Percentiles rank a stretch among this genome's conserved stretches.
phyloP scores from a whole-genome alignment of 140 eudicot species.

The Cichorium intybus region DNA sequence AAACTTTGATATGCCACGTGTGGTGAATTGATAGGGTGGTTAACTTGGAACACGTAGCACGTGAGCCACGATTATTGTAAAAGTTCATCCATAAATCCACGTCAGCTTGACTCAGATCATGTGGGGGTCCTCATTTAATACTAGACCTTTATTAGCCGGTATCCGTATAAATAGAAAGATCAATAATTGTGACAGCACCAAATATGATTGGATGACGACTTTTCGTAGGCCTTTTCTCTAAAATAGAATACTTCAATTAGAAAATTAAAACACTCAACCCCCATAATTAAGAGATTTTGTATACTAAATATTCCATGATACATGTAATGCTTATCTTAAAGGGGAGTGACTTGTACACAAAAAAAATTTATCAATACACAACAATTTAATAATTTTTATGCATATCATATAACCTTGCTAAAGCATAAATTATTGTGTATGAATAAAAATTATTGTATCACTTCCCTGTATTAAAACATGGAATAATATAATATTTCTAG shows the following conservation, averaged over 20 bases:
- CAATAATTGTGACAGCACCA: background rate
- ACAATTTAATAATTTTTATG: too few species aligned
- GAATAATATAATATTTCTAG: too few species aligned
- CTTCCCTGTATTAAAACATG: background rate
- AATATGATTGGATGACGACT: constrained; percentile 12
- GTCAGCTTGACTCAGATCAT: constrained; percentile 16
- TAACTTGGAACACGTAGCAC: constrained; percentile 13
- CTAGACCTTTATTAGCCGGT: too few species aligned
- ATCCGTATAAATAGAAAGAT: background rate
- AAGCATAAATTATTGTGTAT: too few species aligned
- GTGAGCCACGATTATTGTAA: constrained; percentile 12
- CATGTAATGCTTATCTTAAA: background rate
- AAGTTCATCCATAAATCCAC: constrained; percentile 15
- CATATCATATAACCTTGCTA: too few species aligned
- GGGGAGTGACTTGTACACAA: too few species aligned
- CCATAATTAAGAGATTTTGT: background rate
- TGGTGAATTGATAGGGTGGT: background rate
- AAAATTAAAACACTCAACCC: background rate
- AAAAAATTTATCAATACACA: too few species aligned
- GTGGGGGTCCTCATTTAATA: constrained; percentile 10
- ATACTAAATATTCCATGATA: background rate
- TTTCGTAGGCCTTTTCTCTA: background rate
- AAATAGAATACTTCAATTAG: background rate
- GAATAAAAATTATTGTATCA: too few species aligned
- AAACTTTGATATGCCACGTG: constrained; percentile 23